phyloP scores from a whole-genome alignment of 257 asterid species.

The Solanum microdontum region DNA sequence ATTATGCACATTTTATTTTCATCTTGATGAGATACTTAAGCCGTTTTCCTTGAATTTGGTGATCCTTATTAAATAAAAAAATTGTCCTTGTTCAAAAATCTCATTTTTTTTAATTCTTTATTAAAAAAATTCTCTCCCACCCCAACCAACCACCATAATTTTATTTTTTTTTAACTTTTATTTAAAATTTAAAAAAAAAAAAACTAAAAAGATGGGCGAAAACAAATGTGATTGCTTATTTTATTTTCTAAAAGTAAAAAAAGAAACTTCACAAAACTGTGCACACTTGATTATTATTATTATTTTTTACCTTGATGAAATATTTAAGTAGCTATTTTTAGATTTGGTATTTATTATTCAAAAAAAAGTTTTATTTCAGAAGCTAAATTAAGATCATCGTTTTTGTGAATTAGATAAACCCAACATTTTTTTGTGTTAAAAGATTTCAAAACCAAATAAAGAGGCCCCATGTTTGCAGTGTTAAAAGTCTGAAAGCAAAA shows the following conservation, averaged over 20 bases:
- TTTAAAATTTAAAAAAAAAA: no score
- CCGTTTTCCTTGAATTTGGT: no score
- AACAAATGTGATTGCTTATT: neutral
- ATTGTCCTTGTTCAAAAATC: neutral
- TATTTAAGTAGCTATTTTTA: no score
- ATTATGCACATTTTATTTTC: neutral
- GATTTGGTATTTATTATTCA: neutral
- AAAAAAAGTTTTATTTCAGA: no score
- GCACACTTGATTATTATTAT: neutral
- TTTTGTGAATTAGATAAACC: neutral
- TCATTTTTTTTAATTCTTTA: no score
- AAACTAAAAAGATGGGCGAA: neutral
- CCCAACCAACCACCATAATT: neutral
- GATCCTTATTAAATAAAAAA: neutral
- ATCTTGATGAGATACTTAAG: no score
- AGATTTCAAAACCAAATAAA: neutral
- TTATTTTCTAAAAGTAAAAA: no score
- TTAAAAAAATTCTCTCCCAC: neutral
- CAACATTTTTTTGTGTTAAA: neutral
- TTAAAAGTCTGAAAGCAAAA: neutral
- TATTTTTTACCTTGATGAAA: neutral
- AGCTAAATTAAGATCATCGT: neutral
- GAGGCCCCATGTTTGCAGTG: neutral
- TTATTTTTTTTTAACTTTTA: no score
- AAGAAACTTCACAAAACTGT: neutral